phyloP scores from a whole-genome alignment of 352 stramenopile species.

The Pilasporangium apinafurcum region DNA sequence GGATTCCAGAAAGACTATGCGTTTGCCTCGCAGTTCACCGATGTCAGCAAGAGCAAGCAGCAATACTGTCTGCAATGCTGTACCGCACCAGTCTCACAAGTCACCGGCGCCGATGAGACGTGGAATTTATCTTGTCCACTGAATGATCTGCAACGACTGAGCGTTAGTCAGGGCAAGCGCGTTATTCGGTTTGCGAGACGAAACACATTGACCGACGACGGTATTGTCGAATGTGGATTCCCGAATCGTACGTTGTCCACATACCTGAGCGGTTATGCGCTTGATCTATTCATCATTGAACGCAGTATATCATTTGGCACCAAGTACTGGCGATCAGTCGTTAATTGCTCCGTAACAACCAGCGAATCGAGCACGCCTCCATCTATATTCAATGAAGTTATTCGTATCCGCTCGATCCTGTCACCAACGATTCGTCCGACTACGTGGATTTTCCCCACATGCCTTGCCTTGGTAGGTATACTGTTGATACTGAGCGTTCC shows the following conservation, averaged over 20 bases:
- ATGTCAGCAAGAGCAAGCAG: constrained; percentile 20
- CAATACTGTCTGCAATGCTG: constrained; percentile 74
- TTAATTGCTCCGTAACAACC: constrained; percentile 58
- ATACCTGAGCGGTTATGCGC: constrained; percentile 49
- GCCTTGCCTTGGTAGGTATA: constrained; percentile 8
- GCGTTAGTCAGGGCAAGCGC: constrained; percentile 46
- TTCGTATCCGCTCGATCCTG: constrained; percentile 51
- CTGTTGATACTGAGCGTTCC: constrained; percentile 27
- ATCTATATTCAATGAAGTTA: constrained; percentile 37
- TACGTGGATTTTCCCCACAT: constrained; percentile 24
- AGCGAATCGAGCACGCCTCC: constrained; percentile 34
- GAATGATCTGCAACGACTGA: constrained; percentile 59
- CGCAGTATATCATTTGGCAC: constrained; percentile 31
- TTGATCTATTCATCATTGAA: constrained; percentile 55
- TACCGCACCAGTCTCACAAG: constrained; percentile 54
- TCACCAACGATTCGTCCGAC: constrained; percentile 14
- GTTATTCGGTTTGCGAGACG: constrained; percentile 58
- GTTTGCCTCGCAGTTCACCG: constrained; percentile 57
- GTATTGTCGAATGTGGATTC: constrained; percentile 51
- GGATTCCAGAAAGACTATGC: constrained; percentile 36
- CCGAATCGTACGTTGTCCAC: constrained; percentile 34
- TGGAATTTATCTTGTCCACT: constrained; percentile 74
- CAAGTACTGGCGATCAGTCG: constrained; percentile 60
- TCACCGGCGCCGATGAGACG: constrained; percentile 50
- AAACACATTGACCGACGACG: constrained; percentile 37